Percentiles rank a stretch among this genome's conserved stretches.
These are phyloP conservation scores for Samsoniella hepiali DNA, from an alignment of 2,329 filamentous ascomycete species.

Conservation along the genomic window DNA sequence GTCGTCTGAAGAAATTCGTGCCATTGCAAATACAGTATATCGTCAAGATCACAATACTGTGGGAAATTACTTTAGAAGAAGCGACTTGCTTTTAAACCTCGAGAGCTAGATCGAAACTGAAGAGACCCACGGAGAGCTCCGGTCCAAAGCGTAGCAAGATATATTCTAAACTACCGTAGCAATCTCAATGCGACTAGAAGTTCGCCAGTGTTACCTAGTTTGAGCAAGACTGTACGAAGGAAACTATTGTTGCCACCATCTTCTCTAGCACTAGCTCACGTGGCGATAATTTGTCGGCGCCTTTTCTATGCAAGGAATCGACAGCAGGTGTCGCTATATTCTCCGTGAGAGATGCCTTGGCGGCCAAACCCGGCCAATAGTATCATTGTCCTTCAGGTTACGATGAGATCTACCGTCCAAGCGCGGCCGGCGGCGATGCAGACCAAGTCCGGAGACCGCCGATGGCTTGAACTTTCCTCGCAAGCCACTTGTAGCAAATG, in stretches of 20 bases:
- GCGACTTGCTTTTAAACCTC: background rate
- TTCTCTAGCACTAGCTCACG: background rate
- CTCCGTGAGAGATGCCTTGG: background rate
- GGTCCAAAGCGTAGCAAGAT: slow-evolving; percentile 5
- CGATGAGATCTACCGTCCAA: background rate
- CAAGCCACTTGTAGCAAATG: background rate
- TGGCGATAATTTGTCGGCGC: background rate
- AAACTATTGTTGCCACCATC: background rate
- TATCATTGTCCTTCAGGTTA: background rate
- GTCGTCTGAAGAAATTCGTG: background rate
- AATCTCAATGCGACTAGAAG: background rate
- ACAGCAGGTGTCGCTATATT: background rate
- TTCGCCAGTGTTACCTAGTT: background rate
- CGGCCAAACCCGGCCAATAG: background rate
- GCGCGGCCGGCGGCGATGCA: background rate
- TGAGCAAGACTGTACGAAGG: background rate
- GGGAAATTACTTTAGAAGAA: background rate
- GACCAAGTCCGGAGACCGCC: slow-evolving; percentile 1
- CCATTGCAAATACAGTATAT: background rate
- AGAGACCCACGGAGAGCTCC: slow-evolving; percentile 14
- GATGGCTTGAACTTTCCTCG: background rate
- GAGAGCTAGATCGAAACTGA: background rate
- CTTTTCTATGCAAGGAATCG: background rate
- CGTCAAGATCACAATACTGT: background rate
- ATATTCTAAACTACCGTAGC: background rate